Evolutionary conservation across 768 basidiomycete genomes (phyloP).

Genomic region (Mycena pura): DNA sequence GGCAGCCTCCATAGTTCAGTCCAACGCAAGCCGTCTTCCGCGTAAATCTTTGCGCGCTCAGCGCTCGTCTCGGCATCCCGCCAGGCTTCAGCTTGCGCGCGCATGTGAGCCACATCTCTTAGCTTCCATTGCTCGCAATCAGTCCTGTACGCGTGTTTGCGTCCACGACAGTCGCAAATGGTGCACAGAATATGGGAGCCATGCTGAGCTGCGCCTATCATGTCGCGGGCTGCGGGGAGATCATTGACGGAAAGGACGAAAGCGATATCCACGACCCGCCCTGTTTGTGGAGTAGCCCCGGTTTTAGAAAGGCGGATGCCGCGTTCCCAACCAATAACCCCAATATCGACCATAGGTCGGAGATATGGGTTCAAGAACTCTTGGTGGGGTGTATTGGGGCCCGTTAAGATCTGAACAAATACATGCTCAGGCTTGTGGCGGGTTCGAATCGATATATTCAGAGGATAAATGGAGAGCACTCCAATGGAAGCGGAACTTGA

Average conservation of each 20-base stretch:
- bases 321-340: slow-evolving; percentile 19
- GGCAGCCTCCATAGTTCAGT: slow-evolving; percentile 31
- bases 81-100: slow-evolving; percentile 20
- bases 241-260: slow-evolving; percentile 32
- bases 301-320: slow-evolving; percentile 14
- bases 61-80: slow-evolving; percentile 5
- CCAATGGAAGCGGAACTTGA: slow-evolving; percentile 28
- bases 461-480: slow-evolving; percentile 32
- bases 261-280: background rate
- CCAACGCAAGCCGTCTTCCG: slow-evolving; percentile 28
- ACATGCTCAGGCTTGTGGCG: slow-evolving; percentile 36
- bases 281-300: background rate
- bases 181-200: slow-evolving; percentile 32
- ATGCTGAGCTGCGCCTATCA: slow-evolving; percentile 23
- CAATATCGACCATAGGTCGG: slow-evolving; percentile 32
- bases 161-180: slow-evolving; percentile 27
- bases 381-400: slow-evolving; percentile 28
- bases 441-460: slow-evolving; percentile 33
- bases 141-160: background rate
- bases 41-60: slow-evolving; percentile 23
- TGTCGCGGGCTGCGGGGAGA: slow-evolving; percentile 32
- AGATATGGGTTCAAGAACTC: slow-evolving; percentile 35
- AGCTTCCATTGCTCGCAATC: slow-evolving; percentile 14
- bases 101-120: slow-evolving; percentile 5
- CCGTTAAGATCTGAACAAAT: slow-evolving; percentile 31